phyloP scores from a whole-genome alignment of 441 rosid species.

The Melastoma candidum region DNA sequence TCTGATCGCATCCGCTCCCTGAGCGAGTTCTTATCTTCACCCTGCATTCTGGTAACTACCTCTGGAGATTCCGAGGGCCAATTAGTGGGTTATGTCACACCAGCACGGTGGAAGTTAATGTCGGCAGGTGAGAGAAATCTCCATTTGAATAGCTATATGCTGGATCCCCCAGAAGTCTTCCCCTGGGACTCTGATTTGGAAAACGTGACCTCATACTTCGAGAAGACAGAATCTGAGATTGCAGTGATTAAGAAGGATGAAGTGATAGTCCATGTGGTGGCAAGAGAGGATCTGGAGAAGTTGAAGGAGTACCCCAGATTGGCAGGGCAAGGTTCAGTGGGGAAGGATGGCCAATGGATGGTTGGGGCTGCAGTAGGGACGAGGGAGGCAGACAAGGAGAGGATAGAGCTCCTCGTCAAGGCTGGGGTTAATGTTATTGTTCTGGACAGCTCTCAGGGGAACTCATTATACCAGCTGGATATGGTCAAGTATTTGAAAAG shows the following conservation, averaged over 20 bases:
- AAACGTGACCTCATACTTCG: conserved; percentile 31
- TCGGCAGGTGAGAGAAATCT: conserved; percentile 32
- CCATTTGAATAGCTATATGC: conserved; percentile 48
- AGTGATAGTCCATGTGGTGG: conserved; percentile 53
- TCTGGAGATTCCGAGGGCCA: conserved; percentile 46
- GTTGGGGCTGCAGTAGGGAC: conserved; percentile 91
- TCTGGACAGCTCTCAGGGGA: conserved; percentile 77
- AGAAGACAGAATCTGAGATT: conserved; percentile 37
- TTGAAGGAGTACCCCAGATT: conserved; percentile 59
- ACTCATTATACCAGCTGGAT: conserved; percentile 76
- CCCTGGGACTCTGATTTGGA: conserved; percentile 52
- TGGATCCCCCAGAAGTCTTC: conserved; percentile 26
- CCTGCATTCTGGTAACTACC: conserved; percentile 37
- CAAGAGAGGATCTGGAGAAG: conserved; percentile 64
- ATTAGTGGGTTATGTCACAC: conserved; percentile 42
- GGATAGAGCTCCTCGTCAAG: conserved; percentile 70
- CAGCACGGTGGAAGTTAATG: conserved; percentile 42
- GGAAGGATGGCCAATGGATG: conserved; percentile 69
- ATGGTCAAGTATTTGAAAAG: conserved; percentile 71
- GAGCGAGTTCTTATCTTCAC: conserved; percentile 37
- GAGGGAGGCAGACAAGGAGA: conserved; percentile 67
- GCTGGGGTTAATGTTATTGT: conserved; percentile 77
- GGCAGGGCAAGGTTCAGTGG: conserved; percentile 47
- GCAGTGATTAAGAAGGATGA: conserved; percentile 46
- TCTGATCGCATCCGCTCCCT: conserved; percentile 20